Evolutionary conservation across 768 basidiomycete genomes (phyloP).

Genomic region (Lyophyllum decastes): DNA sequence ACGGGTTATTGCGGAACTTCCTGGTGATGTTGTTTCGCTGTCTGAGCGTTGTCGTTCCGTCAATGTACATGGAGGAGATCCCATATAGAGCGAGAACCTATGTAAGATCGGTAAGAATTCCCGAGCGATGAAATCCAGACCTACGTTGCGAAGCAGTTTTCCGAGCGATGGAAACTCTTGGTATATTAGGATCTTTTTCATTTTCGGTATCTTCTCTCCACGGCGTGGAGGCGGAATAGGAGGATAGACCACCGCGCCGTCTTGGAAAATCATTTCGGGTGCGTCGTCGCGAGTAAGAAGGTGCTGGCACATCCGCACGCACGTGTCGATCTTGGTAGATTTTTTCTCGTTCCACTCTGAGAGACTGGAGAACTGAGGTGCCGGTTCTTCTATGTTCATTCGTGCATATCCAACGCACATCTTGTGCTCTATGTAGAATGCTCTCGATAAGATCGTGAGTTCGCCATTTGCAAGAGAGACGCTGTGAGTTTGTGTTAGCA

Average conservation of each 20-base stretch:
- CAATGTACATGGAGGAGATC: constrained; percentile 6
- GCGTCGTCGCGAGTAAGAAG: constrained; percentile 2
- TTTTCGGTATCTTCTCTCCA: not conserved
- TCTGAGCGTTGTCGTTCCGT: constrained; percentile 11
- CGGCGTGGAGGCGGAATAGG: not conserved
- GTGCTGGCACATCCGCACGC: not conserved
- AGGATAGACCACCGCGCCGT: constrained; percentile 4
- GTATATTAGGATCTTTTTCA: constrained; percentile 4
- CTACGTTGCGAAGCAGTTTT: constrained; percentile 19
- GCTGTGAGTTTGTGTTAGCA: no score
- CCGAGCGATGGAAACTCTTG: constrained; percentile 18
- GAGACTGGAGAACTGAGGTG: constrained; percentile 3
- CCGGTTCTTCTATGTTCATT: not conserved
- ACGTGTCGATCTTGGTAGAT: constrained; percentile 12
- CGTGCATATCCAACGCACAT: constrained; percentile 6
- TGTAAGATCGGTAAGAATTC: no score
- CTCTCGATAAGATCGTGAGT: no score
- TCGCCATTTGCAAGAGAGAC: no score
- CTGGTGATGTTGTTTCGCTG: constrained; percentile 12
- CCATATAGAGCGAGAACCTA: not conserved
- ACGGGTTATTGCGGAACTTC: constrained; percentile 6
- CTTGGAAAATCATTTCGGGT: not conserved
- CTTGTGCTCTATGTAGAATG: constrained; percentile 13
- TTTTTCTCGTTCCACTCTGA: constrained; percentile 8
- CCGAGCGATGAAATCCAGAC: not conserved